Evolutionary conservation across 129 eudicot species (phyloP).

Genomic region (Chrysanthemum makinoi): DNA sequence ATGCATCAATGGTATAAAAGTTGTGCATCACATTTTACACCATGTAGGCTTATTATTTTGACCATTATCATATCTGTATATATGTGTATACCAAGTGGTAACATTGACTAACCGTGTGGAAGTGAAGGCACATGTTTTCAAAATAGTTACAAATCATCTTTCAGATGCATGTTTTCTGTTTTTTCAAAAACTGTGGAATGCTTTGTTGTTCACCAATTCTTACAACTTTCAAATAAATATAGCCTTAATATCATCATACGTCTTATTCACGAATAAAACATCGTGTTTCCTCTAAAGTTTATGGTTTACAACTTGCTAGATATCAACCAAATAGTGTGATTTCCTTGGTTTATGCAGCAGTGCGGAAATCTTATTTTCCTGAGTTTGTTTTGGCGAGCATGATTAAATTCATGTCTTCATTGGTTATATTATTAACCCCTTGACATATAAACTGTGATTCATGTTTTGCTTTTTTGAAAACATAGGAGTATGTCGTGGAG

Average conservation of each 20-base stretch:
- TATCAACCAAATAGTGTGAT: not conserved
- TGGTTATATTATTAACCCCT: not conserved
- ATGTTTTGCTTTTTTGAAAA: constrained; percentile 5
- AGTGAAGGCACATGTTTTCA: not conserved
- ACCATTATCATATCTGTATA: not conserved
- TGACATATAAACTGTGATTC: constrained; percentile 11
- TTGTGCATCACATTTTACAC: no score
- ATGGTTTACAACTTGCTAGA: not conserved
- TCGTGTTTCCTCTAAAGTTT: not conserved
- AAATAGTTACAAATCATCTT: not conserved
- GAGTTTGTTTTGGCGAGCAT: not conserved
- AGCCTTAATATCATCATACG: not conserved
- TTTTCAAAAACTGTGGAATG: no score
- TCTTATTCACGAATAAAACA: not conserved
- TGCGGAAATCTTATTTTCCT: not conserved
- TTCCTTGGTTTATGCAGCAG: not conserved
- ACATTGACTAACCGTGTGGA: not conserved
- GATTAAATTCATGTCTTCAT: not conserved
- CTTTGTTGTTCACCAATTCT: no score
- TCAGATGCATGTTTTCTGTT: not conserved
- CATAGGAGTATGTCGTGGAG: constrained; percentile 92
- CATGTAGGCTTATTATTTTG: no score
- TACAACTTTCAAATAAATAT: no score
- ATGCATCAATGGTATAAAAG: no score
- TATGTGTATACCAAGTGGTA: not conserved